A percentile compares a stretch with the other conserved stretches of the same genome.
phyloP scores from a whole-genome alignment of 345 rosid genomes.

The Chamaenerion angustifolium region DNA sequence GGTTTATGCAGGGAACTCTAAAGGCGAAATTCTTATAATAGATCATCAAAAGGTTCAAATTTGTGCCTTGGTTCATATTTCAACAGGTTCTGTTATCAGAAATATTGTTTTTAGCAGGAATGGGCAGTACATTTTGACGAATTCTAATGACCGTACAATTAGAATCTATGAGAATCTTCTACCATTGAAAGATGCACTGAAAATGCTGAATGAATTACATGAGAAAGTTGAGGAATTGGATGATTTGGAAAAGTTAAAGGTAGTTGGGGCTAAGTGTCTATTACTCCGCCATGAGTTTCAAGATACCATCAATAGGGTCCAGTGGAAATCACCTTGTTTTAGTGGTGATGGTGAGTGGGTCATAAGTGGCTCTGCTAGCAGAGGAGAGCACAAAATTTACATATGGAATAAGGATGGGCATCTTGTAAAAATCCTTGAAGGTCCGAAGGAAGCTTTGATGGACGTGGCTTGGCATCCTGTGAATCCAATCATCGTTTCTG shows the following conservation, averaged over 20 bases:
- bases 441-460: constrained; percentile 92
- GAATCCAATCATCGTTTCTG: constrained; percentile 84
- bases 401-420: constrained; percentile 97
- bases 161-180: constrained; percentile 90
- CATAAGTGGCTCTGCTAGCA: constrained; percentile 90
- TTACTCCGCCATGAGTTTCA: constrained; percentile 84
- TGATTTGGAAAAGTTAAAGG: constrained; percentile 58
- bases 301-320: constrained; percentile 89
- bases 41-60: constrained; percentile 55
- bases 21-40: constrained; percentile 82
- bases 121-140: constrained; percentile 87
- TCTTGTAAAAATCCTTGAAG: constrained; percentile 97
- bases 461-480: constrained; percentile 99
- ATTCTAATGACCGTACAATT: constrained; percentile 81
- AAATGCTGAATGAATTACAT: constrained; percentile 29
- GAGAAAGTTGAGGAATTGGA: constrained; percentile 35
- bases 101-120: constrained; percentile 82
- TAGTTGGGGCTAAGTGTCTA: constrained; percentile 68
- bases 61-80: constrained; percentile 52
- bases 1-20: constrained; percentile 85
- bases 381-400: constrained; percentile 97
- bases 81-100: constrained; percentile 65
- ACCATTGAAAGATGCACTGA: constrained; percentile 52
- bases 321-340: constrained; percentile 98
- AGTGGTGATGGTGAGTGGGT: constrained; percentile 99